A percentile compares a stretch with the other conserved stretches of the same genome.
Evolutionary conservation across 2,329 filamentous ascomycete species (phyloP).

Genomic region (Xylaria sp.): DNA sequence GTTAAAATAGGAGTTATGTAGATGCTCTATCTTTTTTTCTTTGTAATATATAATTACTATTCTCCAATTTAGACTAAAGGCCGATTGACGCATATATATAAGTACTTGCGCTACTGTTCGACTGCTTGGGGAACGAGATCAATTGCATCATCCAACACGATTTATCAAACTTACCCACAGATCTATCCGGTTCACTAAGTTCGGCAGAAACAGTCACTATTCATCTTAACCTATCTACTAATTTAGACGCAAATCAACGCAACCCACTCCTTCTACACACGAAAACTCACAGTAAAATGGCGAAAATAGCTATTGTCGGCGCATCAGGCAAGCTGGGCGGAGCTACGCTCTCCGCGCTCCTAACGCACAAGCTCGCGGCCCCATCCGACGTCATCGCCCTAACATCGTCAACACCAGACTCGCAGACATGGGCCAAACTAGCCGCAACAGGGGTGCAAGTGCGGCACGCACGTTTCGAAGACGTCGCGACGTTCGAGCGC

Average conservation of each 20-base stretch:
- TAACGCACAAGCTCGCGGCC: constrained; percentile 42
- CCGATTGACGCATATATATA: neutral
- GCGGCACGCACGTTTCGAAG: constrained; percentile 58
- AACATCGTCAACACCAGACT: constrained; percentile 51
- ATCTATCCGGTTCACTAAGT: neutral
- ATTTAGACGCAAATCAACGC: neutral
- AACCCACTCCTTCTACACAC: neutral
- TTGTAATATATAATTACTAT: neutral
- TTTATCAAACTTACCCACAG: neutral
- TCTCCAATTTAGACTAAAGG: neutral
- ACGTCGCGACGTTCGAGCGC: constrained; percentile 48
- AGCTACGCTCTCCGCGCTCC: constrained; percentile 56
- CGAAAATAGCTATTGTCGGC: constrained; percentile 53
- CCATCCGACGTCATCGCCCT: constrained; percentile 38
- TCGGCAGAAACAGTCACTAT: neutral
- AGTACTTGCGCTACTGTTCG: neutral
- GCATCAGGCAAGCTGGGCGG: constrained; percentile 58
- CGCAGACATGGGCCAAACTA: constrained; percentile 46
- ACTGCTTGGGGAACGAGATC: neutral
- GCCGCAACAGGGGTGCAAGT: constrained; percentile 51
- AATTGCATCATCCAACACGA: neutral
- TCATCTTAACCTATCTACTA: neutral
- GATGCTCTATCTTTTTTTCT: neutral
- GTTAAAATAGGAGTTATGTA: neutral
- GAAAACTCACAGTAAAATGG: constrained; percentile 15